Conservation (phyloP, 1,284 basidiomycete genomes). For the Malassezia pachydermatis region DNA sequence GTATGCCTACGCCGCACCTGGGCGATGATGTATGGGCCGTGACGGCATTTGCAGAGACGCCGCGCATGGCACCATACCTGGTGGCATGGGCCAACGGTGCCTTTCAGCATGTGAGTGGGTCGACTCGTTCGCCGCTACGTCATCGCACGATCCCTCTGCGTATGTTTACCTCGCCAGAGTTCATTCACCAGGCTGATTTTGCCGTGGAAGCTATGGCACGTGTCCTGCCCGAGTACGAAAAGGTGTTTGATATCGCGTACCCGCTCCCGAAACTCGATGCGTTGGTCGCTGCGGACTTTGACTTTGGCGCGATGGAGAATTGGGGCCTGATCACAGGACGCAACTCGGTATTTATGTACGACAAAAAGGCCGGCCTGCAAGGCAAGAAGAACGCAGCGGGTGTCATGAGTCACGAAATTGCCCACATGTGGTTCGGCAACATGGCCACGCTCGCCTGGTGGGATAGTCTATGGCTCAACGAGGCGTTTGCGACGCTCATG, state of each 20-base stretch:
- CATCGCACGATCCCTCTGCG: slow-evolving; percentile 71
- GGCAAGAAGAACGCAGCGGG: slow-evolving; percentile 71
- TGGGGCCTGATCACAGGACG: slow-evolving; percentile 74
- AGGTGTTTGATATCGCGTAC: slow-evolving; percentile 75
- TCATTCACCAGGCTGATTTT: slow-evolving; percentile 64
- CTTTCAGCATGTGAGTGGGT: slow-evolving; percentile 64
- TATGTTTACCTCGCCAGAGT: slow-evolving; percentile 72
- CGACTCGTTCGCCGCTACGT: slow-evolving; percentile 70
- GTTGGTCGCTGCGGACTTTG: slow-evolving; percentile 59
- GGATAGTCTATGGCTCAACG: slow-evolving; percentile 55
- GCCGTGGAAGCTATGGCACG: slow-evolving; percentile 79
- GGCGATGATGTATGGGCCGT: slow-evolving; percentile 45
- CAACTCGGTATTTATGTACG: slow-evolving; percentile 70
- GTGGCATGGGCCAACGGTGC: slow-evolving; percentile 81
- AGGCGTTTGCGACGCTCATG: slow-evolving; percentile 73
- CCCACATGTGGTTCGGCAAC: slow-evolving; percentile 62
- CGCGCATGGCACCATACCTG: slow-evolving; percentile 75
- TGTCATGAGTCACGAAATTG: slow-evolving; percentile 67
- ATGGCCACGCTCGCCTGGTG: slow-evolving; percentile 90
- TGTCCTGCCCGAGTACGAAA: slow-evolving; percentile 83
- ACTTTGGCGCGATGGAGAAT: slow-evolving; percentile 90
- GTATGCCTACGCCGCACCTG: slow-evolving; percentile 54
- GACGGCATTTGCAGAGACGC: slow-evolving; percentile 44
- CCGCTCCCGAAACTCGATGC: slow-evolving; percentile 66
- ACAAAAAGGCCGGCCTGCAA: slow-evolving; percentile 64